These are phyloP conservation scores for Solanum corneliomulleri DNA, from an alignment of 257 asterid genomes.

Conservation along the genomic window DNA sequence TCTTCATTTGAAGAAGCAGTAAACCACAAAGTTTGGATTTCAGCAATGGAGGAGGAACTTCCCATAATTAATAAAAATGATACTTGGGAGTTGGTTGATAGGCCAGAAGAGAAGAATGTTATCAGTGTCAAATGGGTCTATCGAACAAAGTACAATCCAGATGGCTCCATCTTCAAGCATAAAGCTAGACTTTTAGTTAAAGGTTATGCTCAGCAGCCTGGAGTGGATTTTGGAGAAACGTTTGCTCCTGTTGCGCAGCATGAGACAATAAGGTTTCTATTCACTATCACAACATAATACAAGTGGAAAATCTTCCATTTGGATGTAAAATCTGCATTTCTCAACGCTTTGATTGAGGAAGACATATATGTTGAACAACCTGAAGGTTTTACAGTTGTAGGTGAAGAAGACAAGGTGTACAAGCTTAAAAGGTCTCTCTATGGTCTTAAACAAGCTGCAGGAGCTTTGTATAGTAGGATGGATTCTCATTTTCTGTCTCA, in stretches of 20 bases:
- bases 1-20: background rate
- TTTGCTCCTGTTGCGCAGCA: background rate
- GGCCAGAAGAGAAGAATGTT: no score
- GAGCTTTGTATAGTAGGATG: background rate
- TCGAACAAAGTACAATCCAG: background rate
- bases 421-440: background rate
- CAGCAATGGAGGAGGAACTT: background rate
- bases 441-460: background rate
- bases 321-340: background rate
- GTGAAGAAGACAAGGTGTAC: background rate
- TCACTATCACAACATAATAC: background rate
- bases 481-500: background rate
- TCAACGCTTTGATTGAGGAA: background rate
- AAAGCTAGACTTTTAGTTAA: background rate
- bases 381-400: background rate
- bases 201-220: background rate
- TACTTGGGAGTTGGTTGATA: background rate
- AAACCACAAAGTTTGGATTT: background rate
- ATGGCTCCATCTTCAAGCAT: background rate
- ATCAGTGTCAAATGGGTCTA: background rate
- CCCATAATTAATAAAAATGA: background rate
- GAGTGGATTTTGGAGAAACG: background rate
- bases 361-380: background rate
- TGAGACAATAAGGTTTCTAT: no score
- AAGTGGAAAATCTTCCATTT: background rate